These are phyloP conservation scores for Draba incana DNA, from an alignment of 345 rosid genomes.

Conservation along the genomic window DNA sequence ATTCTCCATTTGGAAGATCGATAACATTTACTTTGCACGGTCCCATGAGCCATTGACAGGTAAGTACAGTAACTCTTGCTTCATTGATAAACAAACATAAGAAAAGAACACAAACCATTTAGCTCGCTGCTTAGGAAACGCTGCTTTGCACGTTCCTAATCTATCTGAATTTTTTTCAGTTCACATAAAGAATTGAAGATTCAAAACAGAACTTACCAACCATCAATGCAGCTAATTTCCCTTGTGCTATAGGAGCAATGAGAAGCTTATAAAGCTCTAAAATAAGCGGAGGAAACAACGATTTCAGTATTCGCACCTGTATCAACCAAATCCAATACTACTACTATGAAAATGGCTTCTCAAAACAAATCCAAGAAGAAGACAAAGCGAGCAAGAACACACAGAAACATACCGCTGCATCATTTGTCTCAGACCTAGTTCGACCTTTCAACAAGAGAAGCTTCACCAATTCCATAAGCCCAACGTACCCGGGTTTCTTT, in stretches of 20 bases:
- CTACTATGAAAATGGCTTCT: background rate
- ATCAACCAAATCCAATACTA: background rate
- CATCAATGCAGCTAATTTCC: constrained; percentile 79
- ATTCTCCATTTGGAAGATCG: constrained; percentile 79
- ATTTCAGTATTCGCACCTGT: constrained; percentile 71
- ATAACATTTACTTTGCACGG: constrained; percentile 63
- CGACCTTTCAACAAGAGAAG: constrained; percentile 65
- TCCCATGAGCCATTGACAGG: constrained; percentile 99
- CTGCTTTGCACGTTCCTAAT: background rate
- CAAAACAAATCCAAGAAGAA: background rate
- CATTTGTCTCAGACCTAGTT: constrained; percentile 57
- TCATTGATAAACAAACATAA: constrained; percentile 15
- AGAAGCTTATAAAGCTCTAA: constrained; percentile 68
- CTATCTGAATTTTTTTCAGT: background rate
- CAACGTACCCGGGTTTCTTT: constrained; percentile 79
- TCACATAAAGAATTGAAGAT: background rate
- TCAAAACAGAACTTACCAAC: constrained; percentile 65
- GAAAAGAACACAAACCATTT: background rate
- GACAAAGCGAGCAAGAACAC: background rate
- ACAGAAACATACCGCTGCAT: constrained; percentile 59
- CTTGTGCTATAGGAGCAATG: constrained; percentile 70
- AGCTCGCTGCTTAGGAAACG: background rate
- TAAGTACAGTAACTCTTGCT: constrained; percentile 86
- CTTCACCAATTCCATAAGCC: constrained; percentile 74
- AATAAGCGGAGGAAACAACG: constrained; percentile 79